Evolutionary conservation across 2,329 filamentous ascomycete genomes (phyloP).

Genomic region (Mariannaea sp.): DNA sequence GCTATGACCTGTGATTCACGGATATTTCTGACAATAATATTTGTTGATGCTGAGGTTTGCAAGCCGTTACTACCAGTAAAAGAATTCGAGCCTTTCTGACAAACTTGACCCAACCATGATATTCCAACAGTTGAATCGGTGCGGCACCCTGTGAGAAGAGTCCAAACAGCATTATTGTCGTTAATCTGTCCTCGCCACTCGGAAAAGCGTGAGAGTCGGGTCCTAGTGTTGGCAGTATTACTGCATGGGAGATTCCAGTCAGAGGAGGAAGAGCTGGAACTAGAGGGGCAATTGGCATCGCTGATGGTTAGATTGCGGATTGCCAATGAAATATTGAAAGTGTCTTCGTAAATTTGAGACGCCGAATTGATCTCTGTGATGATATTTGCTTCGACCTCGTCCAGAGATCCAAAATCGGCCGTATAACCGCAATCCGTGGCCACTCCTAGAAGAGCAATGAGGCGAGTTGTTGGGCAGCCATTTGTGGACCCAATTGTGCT

Average conservation of each 20-base stretch:
- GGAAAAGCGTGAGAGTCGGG: constrained; percentile 80
- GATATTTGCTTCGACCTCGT: constrained; percentile 69
- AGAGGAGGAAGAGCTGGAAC: constrained; percentile 50
- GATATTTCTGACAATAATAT: constrained; percentile 72
- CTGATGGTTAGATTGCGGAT: constrained; percentile 76
- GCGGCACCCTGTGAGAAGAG: constrained; percentile 73
- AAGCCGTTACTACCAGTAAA: constrained; percentile 50
- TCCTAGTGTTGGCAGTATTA: constrained; percentile 63
- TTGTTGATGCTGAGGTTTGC: constrained; percentile 73
- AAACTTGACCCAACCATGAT: constrained; percentile 85
- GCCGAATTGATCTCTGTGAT: constrained; percentile 83
- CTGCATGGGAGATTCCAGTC: constrained; percentile 81
- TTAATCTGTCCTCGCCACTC: constrained; percentile 72
- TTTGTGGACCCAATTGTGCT: constrained; percentile 68
- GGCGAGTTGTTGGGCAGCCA: constrained; percentile 79
- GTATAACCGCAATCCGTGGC: constrained; percentile 88
- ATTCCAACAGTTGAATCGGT: constrained; percentile 81
- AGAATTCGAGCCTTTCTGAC: constrained; percentile 54
- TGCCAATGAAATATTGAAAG: constrained; percentile 88
- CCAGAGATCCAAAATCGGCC: constrained; percentile 64
- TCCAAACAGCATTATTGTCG: constrained; percentile 86
- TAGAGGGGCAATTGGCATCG: constrained; percentile 39
- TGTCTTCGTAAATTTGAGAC: constrained; percentile 78
- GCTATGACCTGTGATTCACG: constrained; percentile 90
- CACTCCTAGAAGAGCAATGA: constrained; percentile 87